Evolutionary conservation across 768 basidiomycete genomes (phyloP), one percentile per base, ranked within the genome.

Genomic region (Tricholoma flavovirens): DNA sequence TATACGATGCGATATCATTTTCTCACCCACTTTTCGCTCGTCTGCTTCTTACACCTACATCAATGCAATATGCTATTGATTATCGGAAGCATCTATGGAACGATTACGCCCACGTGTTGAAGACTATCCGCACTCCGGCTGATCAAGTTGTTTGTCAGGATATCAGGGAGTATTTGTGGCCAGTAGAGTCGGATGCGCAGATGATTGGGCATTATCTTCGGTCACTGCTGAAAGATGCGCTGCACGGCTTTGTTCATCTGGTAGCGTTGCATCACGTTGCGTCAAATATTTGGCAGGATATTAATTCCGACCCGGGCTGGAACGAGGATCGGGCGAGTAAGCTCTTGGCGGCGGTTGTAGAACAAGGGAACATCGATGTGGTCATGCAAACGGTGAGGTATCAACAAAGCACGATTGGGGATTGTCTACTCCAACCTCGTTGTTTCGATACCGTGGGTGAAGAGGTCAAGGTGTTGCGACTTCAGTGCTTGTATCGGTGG

Each of bases 1-100:
- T 98, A n/a, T 98, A 95, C 71, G 90, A 92, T 64, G 82, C 92
- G 3, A 84, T 93, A 61, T 98, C 95, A 7, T 95, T 95, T 69
- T 82, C 86, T 2, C 84, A 98, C 64, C 77, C 79, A 0, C 69
- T 83, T 1, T 98, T 98, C 64, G 83, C 81, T 11, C 75, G 79
- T 2, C 77, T 96, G 11, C 77, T 97, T 12, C 76, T 95, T 6
- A 83, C 89, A 0, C 88, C 93, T 0, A 76, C 86, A 9, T 78
- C 90, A 2, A 87, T 89, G 83, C 71, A 72, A 11, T 94, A 93
- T 64, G 76, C 91, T 0, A 54, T 75, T 21, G 95, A 98, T 73
- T 97, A 92, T 65, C 84, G 95, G 51, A 85, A 83, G 59, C 81
- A 86, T 54, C 66, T 98, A 4, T 97, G 91, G 88, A 83, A 77